phyloP scores from a whole-genome alignment of 1,139 yeast genomes.

The Diutina siamensis region DNA sequence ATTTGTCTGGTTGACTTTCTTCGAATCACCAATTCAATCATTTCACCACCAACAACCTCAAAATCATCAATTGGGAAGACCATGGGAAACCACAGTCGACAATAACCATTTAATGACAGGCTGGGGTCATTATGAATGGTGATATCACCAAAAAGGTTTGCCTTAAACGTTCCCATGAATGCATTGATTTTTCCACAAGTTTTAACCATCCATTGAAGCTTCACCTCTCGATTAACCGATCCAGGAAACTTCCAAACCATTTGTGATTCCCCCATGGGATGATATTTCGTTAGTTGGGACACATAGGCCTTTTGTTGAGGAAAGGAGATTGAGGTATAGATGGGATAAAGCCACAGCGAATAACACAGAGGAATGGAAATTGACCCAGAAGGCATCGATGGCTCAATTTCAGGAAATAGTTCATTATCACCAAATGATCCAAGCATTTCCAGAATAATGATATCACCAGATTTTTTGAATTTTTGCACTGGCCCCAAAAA shows the following conservation, averaged over 20 bases:
- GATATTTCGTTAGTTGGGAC: slow-evolving; percentile 43
- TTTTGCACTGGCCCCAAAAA: not conserved
- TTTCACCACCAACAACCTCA: slow-evolving; percentile 13
- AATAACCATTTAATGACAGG: slow-evolving; percentile 12
- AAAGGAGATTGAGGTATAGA: not conserved
- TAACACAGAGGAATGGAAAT: slow-evolving; percentile 47
- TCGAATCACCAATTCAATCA: slow-evolving; percentile 24
- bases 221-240: not conserved
- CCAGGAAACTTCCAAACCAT: slow-evolving; percentile 17
- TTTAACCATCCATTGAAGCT: not conserved
- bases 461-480: not conserved
- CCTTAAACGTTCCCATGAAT: slow-evolving; percentile 62
- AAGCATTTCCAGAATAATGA: slow-evolving; percentile 38
- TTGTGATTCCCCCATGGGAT: slow-evolving; percentile 23
- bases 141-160: slow-evolving; percentile 49
- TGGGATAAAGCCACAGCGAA: not conserved
- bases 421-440: slow-evolving; percentile 95
- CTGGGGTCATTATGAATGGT: slow-evolving; percentile 18
- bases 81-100: slow-evolving; percentile 54
- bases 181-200: slow-evolving; percentile 44
- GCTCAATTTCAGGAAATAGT: slow-evolving; percentile 66
- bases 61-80: slow-evolving; percentile 57
- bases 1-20: slow-evolving; percentile 23
- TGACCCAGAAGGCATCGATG: slow-evolving; percentile 9
- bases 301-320: slow-evolving; percentile 37